Evolutionary conservation across 345 rosid species (phyloP).

Genomic region (Arabis alpina): DNA sequence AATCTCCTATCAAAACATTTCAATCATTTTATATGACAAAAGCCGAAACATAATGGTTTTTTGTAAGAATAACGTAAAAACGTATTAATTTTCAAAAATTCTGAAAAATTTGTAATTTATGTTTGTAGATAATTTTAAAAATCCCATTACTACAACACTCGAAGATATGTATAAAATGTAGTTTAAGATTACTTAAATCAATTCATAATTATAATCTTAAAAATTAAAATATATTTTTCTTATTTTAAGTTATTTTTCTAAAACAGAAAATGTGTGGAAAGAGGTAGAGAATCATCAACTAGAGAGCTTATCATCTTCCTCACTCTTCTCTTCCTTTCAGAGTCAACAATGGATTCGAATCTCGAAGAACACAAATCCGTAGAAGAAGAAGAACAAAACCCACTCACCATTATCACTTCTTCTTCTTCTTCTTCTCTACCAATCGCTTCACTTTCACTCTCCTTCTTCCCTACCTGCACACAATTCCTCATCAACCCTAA

Average conservation of each 20-base stretch:
- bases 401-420: slow-evolving; percentile 42
- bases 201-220: no score
- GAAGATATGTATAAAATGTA: no score
- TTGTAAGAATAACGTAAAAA: no score
- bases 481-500: slow-evolving; percentile 52
- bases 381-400: slow-evolving; percentile 45
- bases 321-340: not conserved
- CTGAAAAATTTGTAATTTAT: no score
- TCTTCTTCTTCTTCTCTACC: slow-evolving; percentile 49
- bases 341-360: slow-evolving; percentile 52
- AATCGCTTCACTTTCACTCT: slow-evolving; percentile 51
- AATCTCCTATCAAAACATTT: no score
- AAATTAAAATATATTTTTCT: no score
- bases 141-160: no score
- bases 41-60: no score
- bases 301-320: slow-evolving; percentile 35
- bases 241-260: not conserved
- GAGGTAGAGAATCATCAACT: slow-evolving; percentile 27
- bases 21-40: no score
- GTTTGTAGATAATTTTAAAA: no score
- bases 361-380: slow-evolving; percentile 40
- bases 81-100: no score
- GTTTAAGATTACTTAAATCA: no score
- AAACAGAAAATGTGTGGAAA: slow-evolving; percentile 17
- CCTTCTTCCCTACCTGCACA: slow-evolving; percentile 48